Base-by-base conservation (phyloP, 2,329 filamentous ascomycete species). In the Dothiorella sarmentorum region DNA sequence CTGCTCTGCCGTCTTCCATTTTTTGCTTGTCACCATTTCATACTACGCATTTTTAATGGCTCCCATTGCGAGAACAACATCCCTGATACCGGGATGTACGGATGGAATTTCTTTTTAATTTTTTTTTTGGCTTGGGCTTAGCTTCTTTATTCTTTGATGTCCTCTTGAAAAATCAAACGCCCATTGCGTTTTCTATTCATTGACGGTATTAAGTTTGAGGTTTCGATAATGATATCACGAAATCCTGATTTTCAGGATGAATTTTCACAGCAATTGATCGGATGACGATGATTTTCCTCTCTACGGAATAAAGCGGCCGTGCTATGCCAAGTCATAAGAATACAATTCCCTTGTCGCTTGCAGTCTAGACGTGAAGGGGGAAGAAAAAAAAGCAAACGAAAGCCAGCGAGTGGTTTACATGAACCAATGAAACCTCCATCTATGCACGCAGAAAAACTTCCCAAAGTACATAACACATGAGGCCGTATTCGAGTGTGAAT, bases 181-280 rank as follows among this genome's bases (percentile, higher is more conserved):
- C n/a, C 4, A 15, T n/a, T 37, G 33, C 7, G 33, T 37, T n/a
- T n/a, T n/a, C n/a, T n/a, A n/a, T n/a, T n/a, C n/a, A 31, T 18
- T 9, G 9, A 43, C 24, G n/a, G 29, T 17, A 45, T 29, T 24
- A 53, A 53, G 24, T 18, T n/a, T 13, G 35, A 53, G 29, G 49
- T 29, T n/a, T n/a, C n/a, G 40, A 35, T 53, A 53, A 42, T 53
- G 49, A 38, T 18, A 53, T 40, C 49, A 53, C 20, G 49, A 53
- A 27, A 7, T 10, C 22, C 7, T 6, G 29, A 13, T 27, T 17
- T 22, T 37, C 17, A 20, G 9, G 13, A 10, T 13, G n/a, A 37
- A 35, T 15, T 6, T 24, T 22, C 4, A 15, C 13, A 20, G 18
- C 11, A 22, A 26, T 20, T 17, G 22, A 44, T 29, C 7, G 15